These are phyloP conservation scores for Kalanchoe fedtschenkoi DNA, from an alignment of 164 flowering plant species.

Conservation along the genomic window DNA sequence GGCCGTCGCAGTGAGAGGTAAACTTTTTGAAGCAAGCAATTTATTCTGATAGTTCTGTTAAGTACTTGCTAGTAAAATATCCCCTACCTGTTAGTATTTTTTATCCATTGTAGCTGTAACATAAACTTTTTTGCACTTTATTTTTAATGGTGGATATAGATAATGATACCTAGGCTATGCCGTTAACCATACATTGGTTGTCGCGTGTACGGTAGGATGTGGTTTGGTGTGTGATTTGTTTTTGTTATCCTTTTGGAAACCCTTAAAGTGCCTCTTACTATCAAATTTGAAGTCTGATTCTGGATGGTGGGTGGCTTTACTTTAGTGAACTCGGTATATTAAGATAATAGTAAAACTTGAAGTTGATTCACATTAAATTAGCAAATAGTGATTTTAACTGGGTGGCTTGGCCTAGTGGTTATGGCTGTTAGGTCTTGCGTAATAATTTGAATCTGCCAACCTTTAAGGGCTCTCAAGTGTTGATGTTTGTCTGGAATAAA, in stretches of 20 bases:
- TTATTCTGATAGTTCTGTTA: not conserved
- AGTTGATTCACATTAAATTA: not conserved
- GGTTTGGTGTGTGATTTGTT: not conserved
- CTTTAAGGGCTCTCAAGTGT: not conserved
- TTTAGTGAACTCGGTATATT: not conserved
- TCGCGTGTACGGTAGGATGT: not conserved
- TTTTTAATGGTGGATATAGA: not conserved
- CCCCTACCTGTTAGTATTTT: not conserved
- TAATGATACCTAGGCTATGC: not conserved
- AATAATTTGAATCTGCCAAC: not conserved
- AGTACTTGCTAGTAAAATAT: not conserved
- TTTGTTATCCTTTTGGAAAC: not conserved
- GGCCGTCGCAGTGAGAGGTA: slow-evolving; percentile 83
- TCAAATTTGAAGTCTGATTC: not conserved
- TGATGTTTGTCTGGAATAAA: not conserved
- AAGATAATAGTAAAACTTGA: not conserved
- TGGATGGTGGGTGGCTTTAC: not conserved
- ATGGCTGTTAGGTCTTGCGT: not conserved
- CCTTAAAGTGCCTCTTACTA: not conserved
- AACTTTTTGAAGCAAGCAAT: not conserved
- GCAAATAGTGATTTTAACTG: not conserved
- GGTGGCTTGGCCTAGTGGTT: not conserved
- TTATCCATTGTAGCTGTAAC: too few species aligned
- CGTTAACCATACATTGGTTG: not conserved
- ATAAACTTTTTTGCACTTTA: not conserved